Evolutionary conservation across 192 early-diverging fungal species (phyloP).

Genomic region (Piromyces finnis): DNA sequence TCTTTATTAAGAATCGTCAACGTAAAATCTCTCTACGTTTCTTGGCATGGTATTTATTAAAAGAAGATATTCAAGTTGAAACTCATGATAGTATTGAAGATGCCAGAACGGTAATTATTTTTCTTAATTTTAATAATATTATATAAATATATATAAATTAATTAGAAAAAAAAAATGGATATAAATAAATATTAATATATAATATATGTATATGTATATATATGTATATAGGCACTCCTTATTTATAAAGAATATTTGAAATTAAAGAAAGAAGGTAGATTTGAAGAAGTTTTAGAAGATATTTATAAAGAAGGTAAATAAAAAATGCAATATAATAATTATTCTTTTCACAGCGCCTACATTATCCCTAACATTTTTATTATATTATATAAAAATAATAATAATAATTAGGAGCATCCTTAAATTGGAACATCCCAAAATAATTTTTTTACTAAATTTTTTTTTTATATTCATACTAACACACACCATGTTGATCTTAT

Average conservation of each 20-base stretch:
- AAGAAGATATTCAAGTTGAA: constrained; percentile 67
- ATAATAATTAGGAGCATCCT: no score
- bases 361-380: no score
- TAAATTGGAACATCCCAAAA: no score
- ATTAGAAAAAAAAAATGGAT: no score
- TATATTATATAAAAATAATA: no score
- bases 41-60: constrained; percentile 72
- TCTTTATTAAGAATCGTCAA: constrained; percentile 59
- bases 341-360: no score
- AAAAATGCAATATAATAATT: no score
- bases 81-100: constrained; percentile 92
- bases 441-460: no score
- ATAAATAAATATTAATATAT: constrained; percentile 1
- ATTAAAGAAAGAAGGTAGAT: constrained; percentile 36
- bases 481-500: no score
- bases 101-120: constrained; percentile 56
- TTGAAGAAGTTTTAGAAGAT: constrained; percentile 56
- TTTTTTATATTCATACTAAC: no score
- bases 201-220: neutral
- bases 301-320: constrained; percentile 56
- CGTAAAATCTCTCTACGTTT: constrained; percentile 77
- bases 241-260: constrained; percentile 70
- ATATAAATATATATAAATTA: no score
- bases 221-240: constrained; percentile 41
- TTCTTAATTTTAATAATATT: no score